Conservation (phyloP, 2,329 filamentous ascomycete species). For the Ramularia collo-cygni region DNA sequence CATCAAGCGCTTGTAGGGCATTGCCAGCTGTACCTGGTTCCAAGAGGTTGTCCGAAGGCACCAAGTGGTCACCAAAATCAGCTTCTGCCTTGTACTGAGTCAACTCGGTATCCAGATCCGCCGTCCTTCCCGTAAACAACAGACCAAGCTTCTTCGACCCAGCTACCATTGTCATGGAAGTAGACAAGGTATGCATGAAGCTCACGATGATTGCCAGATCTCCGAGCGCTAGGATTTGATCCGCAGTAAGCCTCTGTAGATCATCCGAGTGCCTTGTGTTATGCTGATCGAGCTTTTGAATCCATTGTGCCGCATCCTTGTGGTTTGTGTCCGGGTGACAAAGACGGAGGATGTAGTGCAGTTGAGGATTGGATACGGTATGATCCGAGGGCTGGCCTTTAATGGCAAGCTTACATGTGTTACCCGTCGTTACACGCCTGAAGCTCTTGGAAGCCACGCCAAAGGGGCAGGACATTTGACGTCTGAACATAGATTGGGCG, state of each 20-base stretch:
- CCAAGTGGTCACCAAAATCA: conserved; percentile 11
- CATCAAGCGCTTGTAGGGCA: conserved; percentile 9
- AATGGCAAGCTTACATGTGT: conserved; percentile 6
- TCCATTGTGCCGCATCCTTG: conserved; percentile 9
- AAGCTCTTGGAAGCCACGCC: conserved; percentile 8
- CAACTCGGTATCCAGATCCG: conserved; percentile 4
- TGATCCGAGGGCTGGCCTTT: conserved; percentile 11
- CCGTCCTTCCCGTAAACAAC: conserved; percentile 5
- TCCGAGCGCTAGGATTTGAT: conserved; percentile 7
- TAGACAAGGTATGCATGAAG: conserved; percentile 10
- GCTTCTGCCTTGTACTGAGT: conserved; percentile 5
- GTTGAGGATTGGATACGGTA: conserved; percentile 10
- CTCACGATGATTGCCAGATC: conserved; percentile 11
- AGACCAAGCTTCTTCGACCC: conserved; percentile 8
- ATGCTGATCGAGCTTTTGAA: conserved; percentile 15
- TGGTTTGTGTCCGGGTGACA: conserved; percentile 11
- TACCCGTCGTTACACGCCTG: conserved; percentile 6
- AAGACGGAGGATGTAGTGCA: conserved; percentile 13
- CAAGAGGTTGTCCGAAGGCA: conserved; percentile 7
- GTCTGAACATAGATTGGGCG: conserved; percentile 9
- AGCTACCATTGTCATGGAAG: conserved; percentile 7
- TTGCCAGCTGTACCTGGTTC: conserved; percentile 3
- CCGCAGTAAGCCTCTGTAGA: conserved; percentile 5
- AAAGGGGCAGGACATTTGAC: conserved; percentile 6
- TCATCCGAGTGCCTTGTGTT: conserved; percentile 9